Base-by-base conservation (phyloP, 2,329 filamentous ascomycete species). In the Neurospora sp. region DNA sequence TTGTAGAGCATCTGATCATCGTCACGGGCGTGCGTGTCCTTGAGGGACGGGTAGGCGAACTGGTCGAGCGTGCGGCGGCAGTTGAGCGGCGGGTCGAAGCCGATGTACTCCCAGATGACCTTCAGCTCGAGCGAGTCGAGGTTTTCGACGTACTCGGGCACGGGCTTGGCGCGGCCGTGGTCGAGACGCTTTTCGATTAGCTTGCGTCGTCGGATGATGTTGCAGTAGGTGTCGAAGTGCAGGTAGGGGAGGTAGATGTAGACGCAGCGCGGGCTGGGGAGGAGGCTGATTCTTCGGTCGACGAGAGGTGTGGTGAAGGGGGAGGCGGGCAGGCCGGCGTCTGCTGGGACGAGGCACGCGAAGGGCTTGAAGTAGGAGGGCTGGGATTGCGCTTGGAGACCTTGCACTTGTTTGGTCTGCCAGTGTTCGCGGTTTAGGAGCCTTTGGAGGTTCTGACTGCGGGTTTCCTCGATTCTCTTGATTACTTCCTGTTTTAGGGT, bases 1-100 rank as follows among this genome's bases (percentile, higher is more conserved):
- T 90, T 90, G 77, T 89, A 90, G 6, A 90, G 78, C 85, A 90
- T 89, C 76, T 90, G 88, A 57, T 90, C 88, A 62, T 88, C 87
- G 57, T 90, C 88, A 19, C 88, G 80, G 0, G 86, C 85, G 57
- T 86, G 79, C 0, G 88, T 90, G 40, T 89, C 87, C 10, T 83
- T 80, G 0, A 90, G 79, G 2, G 86, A 87, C 0, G 88, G 88
- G 69, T 90, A 89, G 0, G 86, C 87, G 69, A 84, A 90, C 73
- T 90, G 88, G 70, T 90, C 88, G 5, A 90, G 75, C 0, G 88
- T 89, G 6, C 88, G 82, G 1, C 88, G 83, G 41, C 85, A 84
- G 74, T 90, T 89, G 1, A 90, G 79, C 0, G 88, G 87, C 0
- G 86, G 87, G 57, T 90, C 87, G 52, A 85, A 83, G 0, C 86